Evolutionary conservation across 495 filamentous ascomycete genomes (phyloP).

Genomic region (Lophium mytilinum): DNA sequence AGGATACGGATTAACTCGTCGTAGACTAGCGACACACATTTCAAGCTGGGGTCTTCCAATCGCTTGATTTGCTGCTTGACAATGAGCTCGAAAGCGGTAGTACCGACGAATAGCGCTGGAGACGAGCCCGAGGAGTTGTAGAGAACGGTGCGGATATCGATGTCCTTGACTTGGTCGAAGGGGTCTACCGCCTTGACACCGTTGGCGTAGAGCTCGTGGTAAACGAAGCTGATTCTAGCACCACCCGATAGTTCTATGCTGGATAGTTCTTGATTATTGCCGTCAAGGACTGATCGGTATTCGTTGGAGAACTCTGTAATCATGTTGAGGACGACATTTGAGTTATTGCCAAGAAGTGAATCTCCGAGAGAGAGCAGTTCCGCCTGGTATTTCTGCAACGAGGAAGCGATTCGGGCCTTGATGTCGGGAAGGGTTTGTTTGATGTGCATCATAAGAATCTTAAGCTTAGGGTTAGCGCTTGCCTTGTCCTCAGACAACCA

Average conservation of each 20-base stretch:
- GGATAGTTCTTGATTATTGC: slow-evolving; percentile 91
- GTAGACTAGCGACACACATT: slow-evolving; percentile 94
- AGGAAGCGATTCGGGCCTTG: slow-evolving; percentile 86
- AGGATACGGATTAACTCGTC: slow-evolving; percentile 97
- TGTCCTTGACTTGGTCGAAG: slow-evolving; percentile 94
- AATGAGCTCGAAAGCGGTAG: slow-evolving; percentile 93
- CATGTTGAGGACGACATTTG: slow-evolving; percentile 94
- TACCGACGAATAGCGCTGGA: slow-evolving; percentile 94
- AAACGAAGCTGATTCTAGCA: slow-evolving; percentile 98
- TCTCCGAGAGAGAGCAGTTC: slow-evolving; percentile 82
- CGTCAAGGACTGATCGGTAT: slow-evolving; percentile 91
- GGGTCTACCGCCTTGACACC: slow-evolving; percentile 97
- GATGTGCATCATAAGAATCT: slow-evolving; percentile 99
- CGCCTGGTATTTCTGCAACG: slow-evolving; percentile 80
- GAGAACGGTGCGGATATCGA: slow-evolving; percentile 92
- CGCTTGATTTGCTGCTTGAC: slow-evolving; percentile 98
- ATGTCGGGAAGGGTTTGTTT: slow-evolving; percentile 99
- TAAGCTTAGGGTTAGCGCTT: slow-evolving; percentile 18
- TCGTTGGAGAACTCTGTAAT: slow-evolving; percentile 98
- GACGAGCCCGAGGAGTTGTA: slow-evolving; percentile 97
- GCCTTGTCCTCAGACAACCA: background rate
- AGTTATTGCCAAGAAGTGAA: slow-evolving; percentile 90
- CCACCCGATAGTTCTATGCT: slow-evolving; percentile 91
- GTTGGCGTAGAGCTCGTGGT: slow-evolving; percentile 97
- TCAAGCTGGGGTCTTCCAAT: slow-evolving; percentile 90